Percentiles rank a stretch among this genome's conserved stretches.
These are phyloP conservation scores for Podaxis mareebaensis DNA, from an alignment of 768 basidiomycete genomes.

Conservation along the genomic window DNA sequence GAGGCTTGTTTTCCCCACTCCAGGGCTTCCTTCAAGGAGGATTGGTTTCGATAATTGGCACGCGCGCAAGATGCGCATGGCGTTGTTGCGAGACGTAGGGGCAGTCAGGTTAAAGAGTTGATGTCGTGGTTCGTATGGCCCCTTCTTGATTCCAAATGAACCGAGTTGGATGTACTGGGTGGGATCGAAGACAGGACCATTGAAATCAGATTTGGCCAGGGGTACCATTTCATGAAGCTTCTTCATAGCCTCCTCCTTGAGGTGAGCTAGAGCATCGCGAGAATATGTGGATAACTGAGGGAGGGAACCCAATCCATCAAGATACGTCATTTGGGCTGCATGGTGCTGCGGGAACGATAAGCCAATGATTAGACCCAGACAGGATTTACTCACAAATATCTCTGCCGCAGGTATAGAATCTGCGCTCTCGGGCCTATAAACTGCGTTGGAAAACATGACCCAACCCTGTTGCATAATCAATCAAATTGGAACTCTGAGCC, in stretches of 20 bases:
- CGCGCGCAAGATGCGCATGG: constrained; percentile 84
- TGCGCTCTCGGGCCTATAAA: constrained; percentile 33
- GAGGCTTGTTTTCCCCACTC: constrained; percentile 96
- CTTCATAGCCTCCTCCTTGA: constrained; percentile 58
- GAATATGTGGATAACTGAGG: constrained; percentile 73
- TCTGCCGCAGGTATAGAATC: constrained; percentile 41
- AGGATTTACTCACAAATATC: constrained; percentile 61
- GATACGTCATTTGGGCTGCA: constrained; percentile 87
- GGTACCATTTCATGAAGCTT: constrained; percentile 63
- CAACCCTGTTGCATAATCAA: constrained; percentile 63
- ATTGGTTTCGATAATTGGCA: constrained; percentile 91
- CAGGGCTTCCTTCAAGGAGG: constrained; percentile 94
- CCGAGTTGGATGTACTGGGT: constrained; percentile 58
- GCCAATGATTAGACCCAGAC: constrained; percentile 6
- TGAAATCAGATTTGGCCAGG: constrained; percentile 24
- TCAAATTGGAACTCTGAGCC: neutral
- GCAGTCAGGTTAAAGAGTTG: constrained; percentile 78
- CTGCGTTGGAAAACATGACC: constrained; percentile 83
- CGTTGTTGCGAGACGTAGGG: constrained; percentile 87
- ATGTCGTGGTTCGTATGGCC: constrained; percentile 36
- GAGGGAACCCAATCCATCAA: constrained; percentile 85
- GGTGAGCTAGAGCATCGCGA: constrained; percentile 49
- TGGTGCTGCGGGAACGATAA: constrained; percentile 63
- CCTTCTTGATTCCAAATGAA: constrained; percentile 69
- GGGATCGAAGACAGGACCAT: constrained; percentile 34